Conservation (phyloP, 2,329 filamentous ascomycete genomes). For the Alternaria triticimaculans region DNA sequence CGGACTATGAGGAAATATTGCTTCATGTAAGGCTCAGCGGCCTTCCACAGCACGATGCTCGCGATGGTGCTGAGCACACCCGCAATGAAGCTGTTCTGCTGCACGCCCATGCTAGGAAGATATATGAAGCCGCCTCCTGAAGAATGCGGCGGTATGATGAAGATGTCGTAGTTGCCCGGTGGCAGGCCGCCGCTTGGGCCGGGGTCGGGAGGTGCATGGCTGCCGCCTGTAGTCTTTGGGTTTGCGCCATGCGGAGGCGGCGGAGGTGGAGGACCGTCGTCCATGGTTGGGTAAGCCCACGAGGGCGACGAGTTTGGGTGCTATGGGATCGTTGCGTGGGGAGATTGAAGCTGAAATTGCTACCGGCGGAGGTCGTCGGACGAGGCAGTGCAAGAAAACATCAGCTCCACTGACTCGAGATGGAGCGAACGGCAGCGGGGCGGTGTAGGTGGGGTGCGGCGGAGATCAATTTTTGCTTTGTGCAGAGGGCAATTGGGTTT, state of each 20-base stretch:
- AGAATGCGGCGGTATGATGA: slow-evolving; percentile 92
- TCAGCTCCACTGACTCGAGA: slow-evolving; percentile 29
- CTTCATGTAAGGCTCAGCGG: slow-evolving; percentile 74
- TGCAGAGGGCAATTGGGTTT: slow-evolving; percentile 10
- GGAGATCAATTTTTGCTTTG: slow-evolving; percentile 3
- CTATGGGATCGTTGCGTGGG: slow-evolving; percentile 20
- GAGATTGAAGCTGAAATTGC: not conserved
- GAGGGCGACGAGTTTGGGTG: slow-evolving; percentile 26
- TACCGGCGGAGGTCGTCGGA: slow-evolving; percentile 9
- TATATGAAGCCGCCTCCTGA: slow-evolving; percentile 90
- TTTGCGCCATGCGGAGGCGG: slow-evolving; percentile 85
- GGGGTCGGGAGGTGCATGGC: slow-evolving; percentile 26
- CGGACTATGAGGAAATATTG: slow-evolving; percentile 75
- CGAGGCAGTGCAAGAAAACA: slow-evolving; percentile 34
- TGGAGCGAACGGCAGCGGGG: slow-evolving; percentile 9
- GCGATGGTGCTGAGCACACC: slow-evolving; percentile 81
- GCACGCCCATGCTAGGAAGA: slow-evolving; percentile 84
- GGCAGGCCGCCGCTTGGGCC: slow-evolving; percentile 67
- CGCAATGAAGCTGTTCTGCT: slow-evolving; percentile 88
- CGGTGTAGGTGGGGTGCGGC: slow-evolving; percentile 10
- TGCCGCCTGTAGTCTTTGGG: slow-evolving; percentile 63
- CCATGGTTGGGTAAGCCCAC: slow-evolving; percentile 42
- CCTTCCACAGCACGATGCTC: slow-evolving; percentile 73
- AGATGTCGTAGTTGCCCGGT: slow-evolving; percentile 93
- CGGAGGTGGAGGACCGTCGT: slow-evolving; percentile 68